These are phyloP conservation scores for Sarocladium oryzae DNA, from an alignment of 2,329 filamentous ascomycete species.

Conservation along the genomic window DNA sequence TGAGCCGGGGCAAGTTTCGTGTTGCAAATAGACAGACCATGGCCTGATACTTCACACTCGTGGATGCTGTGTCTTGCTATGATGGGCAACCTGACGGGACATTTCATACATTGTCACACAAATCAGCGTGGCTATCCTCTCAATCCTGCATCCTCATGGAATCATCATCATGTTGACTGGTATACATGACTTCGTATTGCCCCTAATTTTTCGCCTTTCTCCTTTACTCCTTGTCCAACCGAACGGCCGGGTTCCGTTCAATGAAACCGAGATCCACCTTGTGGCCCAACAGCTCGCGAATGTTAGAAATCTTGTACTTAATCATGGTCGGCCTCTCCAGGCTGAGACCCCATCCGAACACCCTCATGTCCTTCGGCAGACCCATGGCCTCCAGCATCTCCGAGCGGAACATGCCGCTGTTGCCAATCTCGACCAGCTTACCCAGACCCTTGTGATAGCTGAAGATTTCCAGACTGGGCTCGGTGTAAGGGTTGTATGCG, in stretches of 20 bases:
- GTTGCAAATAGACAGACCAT: too few relatives aligned
- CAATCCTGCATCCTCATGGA: constrained; percentile 5
- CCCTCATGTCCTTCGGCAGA: constrained; percentile 80
- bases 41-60: too few relatives aligned
- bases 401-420: constrained; percentile 96
- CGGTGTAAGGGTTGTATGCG: constrained; percentile 87
- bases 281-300: constrained; percentile 86
- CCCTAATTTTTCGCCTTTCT: constrained; percentile 11
- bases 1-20: too few relatives aligned
- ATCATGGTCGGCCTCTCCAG: constrained; percentile 97
- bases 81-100: too few relatives aligned
- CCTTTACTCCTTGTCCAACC: constrained; percentile 72
- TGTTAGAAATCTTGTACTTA: constrained; percentile 85
- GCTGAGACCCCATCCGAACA: constrained; percentile 90
- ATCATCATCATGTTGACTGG: constrained; percentile 8
- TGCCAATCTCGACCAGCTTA: constrained; percentile 95
- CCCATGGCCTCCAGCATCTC: constrained; percentile 98
- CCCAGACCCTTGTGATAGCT: constrained; percentile 83
- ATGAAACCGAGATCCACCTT: constrained; percentile 94
- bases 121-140: too few relatives aligned
- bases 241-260: constrained; percentile 81
- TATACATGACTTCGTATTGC: constrained; percentile 5
- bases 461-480: constrained; percentile 98
- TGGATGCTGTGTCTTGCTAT: too few relatives aligned
- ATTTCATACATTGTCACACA: too few relatives aligned